A percentile compares a stretch with the other conserved stretches of the same genome.
Evolutionary conservation across 352 stramenopile species (phyloP).

Genomic region (Globisporangium lucens): DNA sequence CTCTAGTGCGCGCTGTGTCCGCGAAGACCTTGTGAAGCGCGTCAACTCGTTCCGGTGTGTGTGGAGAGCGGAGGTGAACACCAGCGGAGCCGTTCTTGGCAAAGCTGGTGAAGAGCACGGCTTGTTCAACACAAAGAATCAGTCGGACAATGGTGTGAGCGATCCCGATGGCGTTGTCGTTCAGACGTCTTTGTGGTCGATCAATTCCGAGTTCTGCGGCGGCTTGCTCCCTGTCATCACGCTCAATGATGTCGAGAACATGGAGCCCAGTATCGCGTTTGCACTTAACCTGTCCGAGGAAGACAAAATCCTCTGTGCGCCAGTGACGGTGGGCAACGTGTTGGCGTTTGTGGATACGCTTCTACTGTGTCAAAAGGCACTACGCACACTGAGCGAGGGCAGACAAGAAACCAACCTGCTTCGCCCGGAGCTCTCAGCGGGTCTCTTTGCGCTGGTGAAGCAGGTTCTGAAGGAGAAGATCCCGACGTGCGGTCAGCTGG

Average conservation of each 20-base stretch:
- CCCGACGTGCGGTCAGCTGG: constrained; percentile 42
- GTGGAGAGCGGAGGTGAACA: constrained; percentile 48
- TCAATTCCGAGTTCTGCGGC: constrained; percentile 55
- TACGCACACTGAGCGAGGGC: constrained; percentile 7
- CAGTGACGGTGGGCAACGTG: constrained; percentile 56
- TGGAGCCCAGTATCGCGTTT: constrained; percentile 38
- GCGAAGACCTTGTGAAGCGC: constrained; percentile 71
- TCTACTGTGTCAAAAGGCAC: constrained; percentile 8
- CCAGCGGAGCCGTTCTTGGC: constrained; percentile 26
- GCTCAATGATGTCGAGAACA: constrained; percentile 36
- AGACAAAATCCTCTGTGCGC: constrained; percentile 68
- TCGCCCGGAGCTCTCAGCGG: constrained; percentile 50
- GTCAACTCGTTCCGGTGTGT: constrained; percentile 60
- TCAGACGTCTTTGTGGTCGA: constrained; percentile 68
- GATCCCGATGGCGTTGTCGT: constrained; percentile 52
- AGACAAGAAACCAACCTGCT: constrained; percentile 25
- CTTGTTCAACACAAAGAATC: constrained; percentile 32
- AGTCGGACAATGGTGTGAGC: constrained; percentile 26
- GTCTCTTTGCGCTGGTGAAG: constrained; percentile 72
- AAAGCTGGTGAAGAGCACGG: constrained; percentile 17
- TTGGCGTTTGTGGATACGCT: constrained; percentile 54
- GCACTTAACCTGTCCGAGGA: constrained; percentile 65
- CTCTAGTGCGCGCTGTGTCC: constrained; percentile 55
- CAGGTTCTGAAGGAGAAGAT: constrained; percentile 67
- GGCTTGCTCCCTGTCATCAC: constrained; percentile 67